These are phyloP conservation scores for Penicillium salamii DNA, from an alignment of 495 filamentous ascomycete genomes.

Conservation along the genomic window DNA sequence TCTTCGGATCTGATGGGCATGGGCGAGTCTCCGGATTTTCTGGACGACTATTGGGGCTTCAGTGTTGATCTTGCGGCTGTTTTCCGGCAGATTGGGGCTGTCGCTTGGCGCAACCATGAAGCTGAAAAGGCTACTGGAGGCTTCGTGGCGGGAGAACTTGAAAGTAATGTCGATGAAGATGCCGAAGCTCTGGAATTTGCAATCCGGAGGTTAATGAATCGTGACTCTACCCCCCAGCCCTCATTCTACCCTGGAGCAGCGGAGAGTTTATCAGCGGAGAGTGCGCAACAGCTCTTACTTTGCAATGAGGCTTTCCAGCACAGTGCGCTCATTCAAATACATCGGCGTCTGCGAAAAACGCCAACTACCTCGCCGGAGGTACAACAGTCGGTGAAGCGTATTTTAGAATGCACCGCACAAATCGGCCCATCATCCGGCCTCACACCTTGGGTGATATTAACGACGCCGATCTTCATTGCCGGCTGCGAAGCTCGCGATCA, in stretches of 20 bases:
- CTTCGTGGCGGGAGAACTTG: slow-evolving; percentile 21
- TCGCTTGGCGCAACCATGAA: slow-evolving; percentile 37
- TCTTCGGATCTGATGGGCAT: slow-evolving; percentile 15
- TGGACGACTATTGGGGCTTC: slow-evolving; percentile 50
- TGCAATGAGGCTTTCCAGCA: slow-evolving; percentile 49
- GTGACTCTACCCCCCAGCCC: slow-evolving; percentile 27
- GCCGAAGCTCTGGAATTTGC: slow-evolving; percentile 35
- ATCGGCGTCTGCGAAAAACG: slow-evolving; percentile 36
- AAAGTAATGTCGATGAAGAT: slow-evolving; percentile 24
- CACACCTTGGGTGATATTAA: slow-evolving; percentile 48
- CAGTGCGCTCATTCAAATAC: slow-evolving; percentile 45
- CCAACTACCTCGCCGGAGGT: slow-evolving; percentile 35
- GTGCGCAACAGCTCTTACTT: slow-evolving; percentile 37
- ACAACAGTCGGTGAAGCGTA: slow-evolving; percentile 40
- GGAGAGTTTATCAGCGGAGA: slow-evolving; percentile 32
- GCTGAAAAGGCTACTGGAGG: slow-evolving; percentile 12
- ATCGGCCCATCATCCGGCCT: slow-evolving; percentile 42
- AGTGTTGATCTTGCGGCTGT: slow-evolving; percentile 40
- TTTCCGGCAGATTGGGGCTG: slow-evolving; percentile 43
- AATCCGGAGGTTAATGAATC: slow-evolving; percentile 36
- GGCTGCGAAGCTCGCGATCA: slow-evolving; percentile 42
- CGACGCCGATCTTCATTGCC: slow-evolving; percentile 46
- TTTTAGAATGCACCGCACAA: slow-evolving; percentile 41
- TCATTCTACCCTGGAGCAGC: slow-evolving; percentile 41
- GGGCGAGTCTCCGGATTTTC: slow-evolving; percentile 33